A percentile compares a stretch with the other conserved stretches of the same genome.
Evolutionary conservation across 75 land plant genomes (phyloP).

Genomic region (Cunninghamia lanceolata): DNA sequence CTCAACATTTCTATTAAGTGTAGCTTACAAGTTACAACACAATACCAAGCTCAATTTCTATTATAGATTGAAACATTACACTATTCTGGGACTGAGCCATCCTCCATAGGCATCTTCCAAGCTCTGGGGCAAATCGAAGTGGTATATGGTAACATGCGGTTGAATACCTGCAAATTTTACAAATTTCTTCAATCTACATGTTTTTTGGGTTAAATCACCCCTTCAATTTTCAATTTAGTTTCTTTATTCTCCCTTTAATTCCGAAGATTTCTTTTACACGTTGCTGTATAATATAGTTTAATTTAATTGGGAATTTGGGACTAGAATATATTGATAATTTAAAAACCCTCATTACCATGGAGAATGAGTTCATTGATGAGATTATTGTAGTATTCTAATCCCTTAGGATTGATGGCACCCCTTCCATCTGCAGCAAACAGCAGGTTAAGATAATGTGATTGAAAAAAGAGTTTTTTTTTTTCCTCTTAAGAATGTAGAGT

Average conservation of each 20-base stretch:
- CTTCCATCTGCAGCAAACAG: background rate
- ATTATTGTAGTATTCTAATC: slow-evolving; percentile 38
- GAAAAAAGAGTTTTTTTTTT: background rate
- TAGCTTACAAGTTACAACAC: background rate
- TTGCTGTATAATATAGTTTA: background rate
- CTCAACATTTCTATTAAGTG: background rate
- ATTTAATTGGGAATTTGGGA: background rate
- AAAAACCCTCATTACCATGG: too few species aligned
- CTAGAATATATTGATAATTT: too few species aligned
- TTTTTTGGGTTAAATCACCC: too few species aligned
- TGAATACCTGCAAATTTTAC: slow-evolving; percentile 39
- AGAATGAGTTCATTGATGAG: slow-evolving; percentile 29
- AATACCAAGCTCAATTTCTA: background rate
- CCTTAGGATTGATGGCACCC: slow-evolving; percentile 16
- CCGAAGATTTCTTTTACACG: too few species aligned
- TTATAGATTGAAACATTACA: slow-evolving; percentile 26
- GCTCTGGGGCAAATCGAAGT: slow-evolving; percentile 61
- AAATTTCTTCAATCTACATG: background rate
- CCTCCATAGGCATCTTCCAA: slow-evolving; percentile 73
- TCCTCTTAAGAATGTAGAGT: background rate
- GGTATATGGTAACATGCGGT: slow-evolving; percentile 60
- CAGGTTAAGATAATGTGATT: background rate
- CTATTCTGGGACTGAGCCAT: slow-evolving; percentile 48
- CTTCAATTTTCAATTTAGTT: too few species aligned
- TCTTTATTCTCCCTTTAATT: too few species aligned